Evolutionary conservation across 352 stramenopile genomes (phyloP).

Genomic region (Phytopythium chamaehyphon): DNA sequence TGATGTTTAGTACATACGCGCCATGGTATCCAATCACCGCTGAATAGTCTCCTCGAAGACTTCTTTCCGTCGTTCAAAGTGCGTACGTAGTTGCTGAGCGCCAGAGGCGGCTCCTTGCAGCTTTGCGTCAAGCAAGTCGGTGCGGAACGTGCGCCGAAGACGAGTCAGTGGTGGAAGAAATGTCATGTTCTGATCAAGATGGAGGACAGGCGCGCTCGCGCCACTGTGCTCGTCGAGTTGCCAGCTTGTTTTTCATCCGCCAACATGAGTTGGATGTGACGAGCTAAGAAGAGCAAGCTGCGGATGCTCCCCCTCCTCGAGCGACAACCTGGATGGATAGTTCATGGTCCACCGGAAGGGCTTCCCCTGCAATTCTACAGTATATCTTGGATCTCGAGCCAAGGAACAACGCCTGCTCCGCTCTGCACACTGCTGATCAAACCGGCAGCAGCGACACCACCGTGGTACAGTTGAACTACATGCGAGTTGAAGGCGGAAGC

Average conservation of each 20-base stretch:
- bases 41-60: not conserved
- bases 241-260: not conserved
- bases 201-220: not conserved
- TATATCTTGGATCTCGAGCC: no score
- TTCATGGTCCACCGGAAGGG: not conserved
- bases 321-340: not conserved
- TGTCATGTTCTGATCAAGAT: not conserved
- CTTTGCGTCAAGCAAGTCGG: not conserved
- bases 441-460: no score
- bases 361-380: not conserved
- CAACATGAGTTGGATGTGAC: not conserved
- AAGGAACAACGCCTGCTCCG: no score
- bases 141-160: not conserved
- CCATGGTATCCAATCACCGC: not conserved
- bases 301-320: not conserved
- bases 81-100: not conserved
- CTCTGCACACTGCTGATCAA: no score
- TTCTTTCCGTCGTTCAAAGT: not conserved
- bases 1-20: not conserved
- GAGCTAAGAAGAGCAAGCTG: not conserved
- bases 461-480: no score
- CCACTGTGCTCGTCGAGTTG: not conserved
- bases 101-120: not conserved
- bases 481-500: no score
- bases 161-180: not conserved